Evolutionary conservation across 78 protist species (phyloP).

Genomic region (Bodo saltans): DNA sequence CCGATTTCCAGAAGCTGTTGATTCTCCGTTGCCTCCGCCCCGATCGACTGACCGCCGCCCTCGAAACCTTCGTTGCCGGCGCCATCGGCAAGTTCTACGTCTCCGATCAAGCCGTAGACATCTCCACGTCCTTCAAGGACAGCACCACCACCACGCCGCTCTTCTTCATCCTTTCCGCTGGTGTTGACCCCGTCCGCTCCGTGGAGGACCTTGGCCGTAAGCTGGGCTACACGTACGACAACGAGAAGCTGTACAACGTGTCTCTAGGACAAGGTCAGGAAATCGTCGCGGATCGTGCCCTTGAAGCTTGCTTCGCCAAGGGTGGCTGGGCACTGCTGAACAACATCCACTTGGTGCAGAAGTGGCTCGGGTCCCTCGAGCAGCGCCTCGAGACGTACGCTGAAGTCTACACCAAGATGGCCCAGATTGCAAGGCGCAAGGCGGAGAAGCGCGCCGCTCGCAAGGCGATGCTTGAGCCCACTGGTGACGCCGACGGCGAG

Average conservation of each 20-base stretch:
- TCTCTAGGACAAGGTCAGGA: constrained; percentile 91
- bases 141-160: constrained; percentile 56
- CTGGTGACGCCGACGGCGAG: background rate
- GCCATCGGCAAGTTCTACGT: constrained; percentile 46
- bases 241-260: constrained; percentile 40
- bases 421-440: background rate
- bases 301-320: constrained; percentile 14
- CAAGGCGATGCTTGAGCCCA: background rate
- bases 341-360: constrained; percentile 71
- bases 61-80: constrained; percentile 29
- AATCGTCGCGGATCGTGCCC: constrained; percentile 56
- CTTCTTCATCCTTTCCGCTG: constrained; percentile 86
- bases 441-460: constrained; percentile 6
- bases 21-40: constrained; percentile 70
- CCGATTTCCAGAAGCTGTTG: constrained; percentile 50
- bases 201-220: constrained; percentile 47
- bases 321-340: constrained; percentile 76
- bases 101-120: background rate
- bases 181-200: constrained; percentile 72
- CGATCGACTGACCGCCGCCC: constrained; percentile 67
- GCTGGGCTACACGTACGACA: constrained; percentile 37
- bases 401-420: constrained; percentile 13
- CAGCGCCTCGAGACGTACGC: constrained; percentile 50
- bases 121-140: constrained; percentile 48
- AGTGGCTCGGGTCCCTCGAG: constrained; percentile 72